These are phyloP conservation scores for Phytopythium oedochilum DNA, from an alignment of 352 stramenopile species.

Conservation along the genomic window DNA sequence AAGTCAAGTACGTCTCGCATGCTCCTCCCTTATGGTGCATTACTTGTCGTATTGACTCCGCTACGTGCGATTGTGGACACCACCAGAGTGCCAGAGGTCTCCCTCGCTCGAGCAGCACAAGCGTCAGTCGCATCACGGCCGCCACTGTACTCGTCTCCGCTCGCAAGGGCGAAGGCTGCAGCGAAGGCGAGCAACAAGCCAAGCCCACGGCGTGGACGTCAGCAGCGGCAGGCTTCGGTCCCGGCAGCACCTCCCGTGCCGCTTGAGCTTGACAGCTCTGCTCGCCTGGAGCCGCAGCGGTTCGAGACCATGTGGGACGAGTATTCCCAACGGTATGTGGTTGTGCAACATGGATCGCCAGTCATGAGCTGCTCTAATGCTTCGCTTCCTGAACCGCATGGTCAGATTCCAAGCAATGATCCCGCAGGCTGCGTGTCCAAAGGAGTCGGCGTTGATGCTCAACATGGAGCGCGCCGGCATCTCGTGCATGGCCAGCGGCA, in stretches of 20 bases:
- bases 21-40: neutral
- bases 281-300: slow-evolving; percentile 47
- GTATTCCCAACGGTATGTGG: slow-evolving; percentile 51
- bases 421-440: slow-evolving; percentile 10
- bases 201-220: neutral
- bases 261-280: slow-evolving; percentile 38
- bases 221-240: neutral
- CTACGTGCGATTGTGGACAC: neutral
- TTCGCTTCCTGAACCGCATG: neutral
- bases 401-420: slow-evolving; percentile 28
- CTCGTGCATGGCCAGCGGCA: slow-evolving; percentile 71
- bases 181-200: neutral
- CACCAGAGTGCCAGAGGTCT: slow-evolving; percentile 3
- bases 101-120: neutral
- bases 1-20: slow-evolving; percentile 8
- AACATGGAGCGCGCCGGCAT: slow-evolving; percentile 42
- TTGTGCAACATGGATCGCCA: neutral
- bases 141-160: neutral
- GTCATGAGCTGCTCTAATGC: neutral
- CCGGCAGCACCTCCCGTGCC: neutral
- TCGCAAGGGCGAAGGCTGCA: neutral
- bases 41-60: neutral
- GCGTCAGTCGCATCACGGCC: neutral
- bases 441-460: slow-evolving; percentile 25
- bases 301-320: slow-evolving; percentile 82